phyloP scores from a whole-genome alignment of 331 rosid genomes.

The Acacia pycnantha region DNA sequence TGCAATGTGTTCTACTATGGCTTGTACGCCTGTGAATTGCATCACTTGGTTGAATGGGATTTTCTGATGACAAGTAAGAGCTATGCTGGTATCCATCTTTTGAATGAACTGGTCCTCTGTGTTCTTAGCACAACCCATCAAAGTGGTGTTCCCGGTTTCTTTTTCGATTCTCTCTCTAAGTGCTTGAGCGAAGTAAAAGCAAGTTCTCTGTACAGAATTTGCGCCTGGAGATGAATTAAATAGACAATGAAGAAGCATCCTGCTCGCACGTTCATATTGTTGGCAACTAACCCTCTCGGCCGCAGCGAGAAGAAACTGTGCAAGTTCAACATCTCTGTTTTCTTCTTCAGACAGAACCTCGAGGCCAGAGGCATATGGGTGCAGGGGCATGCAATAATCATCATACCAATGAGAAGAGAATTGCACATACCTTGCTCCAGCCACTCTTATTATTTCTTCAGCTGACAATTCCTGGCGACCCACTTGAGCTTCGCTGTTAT shows the following conservation, averaged over 20 bases:
- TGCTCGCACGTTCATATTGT: slow-evolving; percentile 62
- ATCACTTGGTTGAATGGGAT: slow-evolving; percentile 57
- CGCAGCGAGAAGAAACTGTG: slow-evolving; percentile 63
- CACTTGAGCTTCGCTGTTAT: not conserved
- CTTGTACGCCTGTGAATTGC: slow-evolving; percentile 58
- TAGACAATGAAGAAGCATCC: slow-evolving; percentile 55
- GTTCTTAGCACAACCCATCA: slow-evolving; percentile 13
- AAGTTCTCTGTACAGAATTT: slow-evolving; percentile 51
- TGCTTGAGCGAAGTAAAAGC: slow-evolving; percentile 54
- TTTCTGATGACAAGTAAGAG: slow-evolving; percentile 39
- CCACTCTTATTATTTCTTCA: slow-evolving; percentile 65
- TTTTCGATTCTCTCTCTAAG: slow-evolving; percentile 58
- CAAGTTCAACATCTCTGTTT: slow-evolving; percentile 65
- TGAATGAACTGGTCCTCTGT: slow-evolving; percentile 4
- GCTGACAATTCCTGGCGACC: slow-evolving; percentile 48
- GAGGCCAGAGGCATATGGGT: slow-evolving; percentile 56
- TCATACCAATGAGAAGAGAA: slow-evolving; percentile 44
- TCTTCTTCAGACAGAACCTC: slow-evolving; percentile 51
- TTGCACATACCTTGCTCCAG: slow-evolving; percentile 72
- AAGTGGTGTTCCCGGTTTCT: slow-evolving; percentile 37
- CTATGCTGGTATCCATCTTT: slow-evolving; percentile 4
- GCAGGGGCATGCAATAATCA: slow-evolving; percentile 36
- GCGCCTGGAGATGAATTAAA: slow-evolving; percentile 40
- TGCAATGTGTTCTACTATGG: slow-evolving; percentile 58
- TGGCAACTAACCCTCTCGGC: slow-evolving; percentile 67